Percentiles rank a stretch among this genome's conserved stretches.
Evolutionary conservation across 192 early-diverging fungal genomes (phyloP).

Genomic region (Gorgonomyces haynaldii): DNA sequence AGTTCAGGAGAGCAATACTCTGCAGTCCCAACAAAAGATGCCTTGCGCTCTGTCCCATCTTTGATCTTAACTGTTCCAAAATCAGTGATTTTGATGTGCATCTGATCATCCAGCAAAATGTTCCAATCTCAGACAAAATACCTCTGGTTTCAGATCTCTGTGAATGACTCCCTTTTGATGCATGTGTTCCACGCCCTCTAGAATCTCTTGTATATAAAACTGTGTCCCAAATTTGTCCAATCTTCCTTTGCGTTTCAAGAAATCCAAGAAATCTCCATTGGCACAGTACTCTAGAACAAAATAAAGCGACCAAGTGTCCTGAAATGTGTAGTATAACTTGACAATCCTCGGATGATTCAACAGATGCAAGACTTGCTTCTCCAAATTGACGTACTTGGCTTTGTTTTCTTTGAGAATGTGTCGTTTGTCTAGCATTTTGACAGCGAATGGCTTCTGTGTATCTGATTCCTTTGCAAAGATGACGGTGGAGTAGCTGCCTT

Average conservation of each 20-base stretch:
- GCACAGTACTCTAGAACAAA: constrained; percentile 83
- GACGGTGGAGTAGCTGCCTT: constrained; percentile 94
- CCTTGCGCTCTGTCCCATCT: neutral
- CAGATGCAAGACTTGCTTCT: constrained; percentile 76
- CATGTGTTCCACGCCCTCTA: constrained; percentile 78
- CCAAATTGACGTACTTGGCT: constrained; percentile 86
- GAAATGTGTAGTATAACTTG: constrained; percentile 89
- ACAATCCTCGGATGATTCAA: constrained; percentile 86
- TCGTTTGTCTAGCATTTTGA: constrained; percentile 65
- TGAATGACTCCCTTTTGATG: constrained; percentile 80
- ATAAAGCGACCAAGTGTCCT: constrained; percentile 80
- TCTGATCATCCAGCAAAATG: constrained; percentile 73
- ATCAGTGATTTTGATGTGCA: constrained; percentile 92
- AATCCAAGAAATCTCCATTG: constrained; percentile 84
- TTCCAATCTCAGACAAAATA: constrained; percentile 24
- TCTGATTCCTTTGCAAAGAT: constrained; percentile 62
- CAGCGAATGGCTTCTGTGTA: constrained; percentile 64
- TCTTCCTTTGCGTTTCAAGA: constrained; percentile 54
- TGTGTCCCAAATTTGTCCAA: constrained; percentile 60
- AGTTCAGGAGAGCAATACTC: constrained; percentile 98
- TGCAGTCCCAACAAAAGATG: constrained; percentile 90
- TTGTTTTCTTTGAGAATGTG: constrained; percentile 90
- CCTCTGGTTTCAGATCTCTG: constrained; percentile 92
- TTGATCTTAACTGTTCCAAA: constrained; percentile 90
- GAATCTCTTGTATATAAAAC: constrained; percentile 82